These are phyloP conservation scores for Whalleya microplaca DNA, from an alignment of 2,329 filamentous ascomycete species.

Conservation along the genomic window DNA sequence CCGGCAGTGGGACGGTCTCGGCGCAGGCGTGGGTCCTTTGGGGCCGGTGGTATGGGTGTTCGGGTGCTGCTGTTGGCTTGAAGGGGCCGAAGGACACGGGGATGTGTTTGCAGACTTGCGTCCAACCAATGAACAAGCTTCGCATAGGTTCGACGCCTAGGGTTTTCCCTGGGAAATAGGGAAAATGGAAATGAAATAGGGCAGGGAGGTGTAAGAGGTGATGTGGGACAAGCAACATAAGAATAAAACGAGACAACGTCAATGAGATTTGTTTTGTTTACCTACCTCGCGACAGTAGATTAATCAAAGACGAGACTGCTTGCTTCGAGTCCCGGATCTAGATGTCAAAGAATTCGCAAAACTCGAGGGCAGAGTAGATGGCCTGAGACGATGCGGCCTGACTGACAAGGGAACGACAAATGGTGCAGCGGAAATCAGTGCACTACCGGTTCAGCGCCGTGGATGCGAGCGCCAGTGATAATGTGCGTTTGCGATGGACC, in stretches of 20 bases:
- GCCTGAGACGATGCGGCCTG: neutral
- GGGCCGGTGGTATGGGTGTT: neutral
- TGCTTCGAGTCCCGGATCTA: conserved; percentile 12
- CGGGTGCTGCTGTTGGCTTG: neutral
- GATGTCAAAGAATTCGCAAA: neutral
- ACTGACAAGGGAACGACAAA: conserved; percentile 1
- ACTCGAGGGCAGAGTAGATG: neutral
- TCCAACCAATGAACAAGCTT: neutral
- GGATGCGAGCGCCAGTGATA: conserved; percentile 6
- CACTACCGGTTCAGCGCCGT: neutral
- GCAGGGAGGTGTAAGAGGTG: neutral
- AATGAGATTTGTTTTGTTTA: conserved; percentile 4
- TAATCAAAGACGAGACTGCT: conserved; percentile 12
- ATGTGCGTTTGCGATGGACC: conserved; percentile 6
- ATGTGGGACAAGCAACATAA: no score
- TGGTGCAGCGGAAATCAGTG: conserved; percentile 1
- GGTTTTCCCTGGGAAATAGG: neutral
- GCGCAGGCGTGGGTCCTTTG: conserved; percentile 14
- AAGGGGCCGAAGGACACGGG: neutral
- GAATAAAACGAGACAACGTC: no score
- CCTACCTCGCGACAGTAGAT: conserved; percentile 15
- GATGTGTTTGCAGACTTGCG: neutral
- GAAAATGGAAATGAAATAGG: neutral
- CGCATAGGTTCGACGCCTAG: neutral
- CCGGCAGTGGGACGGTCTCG: neutral